Conservation (phyloP, 2,329 filamentous ascomycete genomes). For the Calonectria crousiana region DNA sequence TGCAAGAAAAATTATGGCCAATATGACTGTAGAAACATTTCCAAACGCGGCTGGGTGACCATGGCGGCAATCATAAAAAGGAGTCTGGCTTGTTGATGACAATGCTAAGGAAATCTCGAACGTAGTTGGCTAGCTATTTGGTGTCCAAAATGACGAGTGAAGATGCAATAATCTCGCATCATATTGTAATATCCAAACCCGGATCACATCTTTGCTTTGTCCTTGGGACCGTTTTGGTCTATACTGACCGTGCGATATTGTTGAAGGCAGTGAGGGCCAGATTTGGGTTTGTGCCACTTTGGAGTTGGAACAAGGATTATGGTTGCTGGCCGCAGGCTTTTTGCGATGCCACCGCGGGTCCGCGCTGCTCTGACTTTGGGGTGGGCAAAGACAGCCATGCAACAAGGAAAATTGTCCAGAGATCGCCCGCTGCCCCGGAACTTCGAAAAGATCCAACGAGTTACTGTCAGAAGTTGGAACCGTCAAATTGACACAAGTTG, state of each 20-base stretch:
- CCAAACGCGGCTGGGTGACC: not conserved
- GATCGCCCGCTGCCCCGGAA: constrained; percentile 9
- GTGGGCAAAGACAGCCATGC: not conserved
- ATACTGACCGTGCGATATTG: not conserved
- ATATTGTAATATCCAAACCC: not conserved
- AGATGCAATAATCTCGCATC: not conserved
- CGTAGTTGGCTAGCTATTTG: too few relatives aligned
- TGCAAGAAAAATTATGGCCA: not conserved
- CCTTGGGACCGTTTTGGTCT: not conserved
- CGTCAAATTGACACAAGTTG: not conserved
- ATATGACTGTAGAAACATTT: not conserved
- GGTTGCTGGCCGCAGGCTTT: not conserved
- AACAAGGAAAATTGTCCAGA: not conserved
- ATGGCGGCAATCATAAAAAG: not conserved
- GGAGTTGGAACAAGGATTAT: not conserved
- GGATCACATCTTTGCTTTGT: not conserved
- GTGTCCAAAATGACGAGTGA: not conserved
- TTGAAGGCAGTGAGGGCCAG: not conserved
- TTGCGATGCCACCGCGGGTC: not conserved
- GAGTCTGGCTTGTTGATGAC: not conserved
- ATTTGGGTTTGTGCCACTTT: not conserved
- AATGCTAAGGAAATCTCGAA: too few relatives aligned
- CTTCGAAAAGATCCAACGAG: not conserved
- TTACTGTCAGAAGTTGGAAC: constrained; percentile 12
- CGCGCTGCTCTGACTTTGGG: constrained; percentile 3